Evolutionary conservation across 352 stramenopile species (phyloP).

Genomic region (Globisporangium orthogonon): DNA sequence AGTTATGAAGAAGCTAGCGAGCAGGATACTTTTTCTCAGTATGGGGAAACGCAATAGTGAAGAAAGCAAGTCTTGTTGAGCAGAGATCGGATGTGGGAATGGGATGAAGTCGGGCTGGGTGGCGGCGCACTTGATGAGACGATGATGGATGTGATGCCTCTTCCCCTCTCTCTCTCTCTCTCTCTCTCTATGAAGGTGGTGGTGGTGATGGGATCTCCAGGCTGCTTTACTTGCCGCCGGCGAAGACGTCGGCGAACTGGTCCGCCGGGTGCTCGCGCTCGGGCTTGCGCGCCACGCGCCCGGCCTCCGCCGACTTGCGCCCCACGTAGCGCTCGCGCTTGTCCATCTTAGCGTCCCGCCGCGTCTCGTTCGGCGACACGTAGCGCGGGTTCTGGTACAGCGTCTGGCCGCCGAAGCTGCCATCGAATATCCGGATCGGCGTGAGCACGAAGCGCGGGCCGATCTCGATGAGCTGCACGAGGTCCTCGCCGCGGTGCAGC

Average conservation of each 20-base stretch:
- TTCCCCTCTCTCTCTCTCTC: background rate
- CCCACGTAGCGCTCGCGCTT: slow-evolving; percentile 92
- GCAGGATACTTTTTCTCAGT: too few relatives aligned
- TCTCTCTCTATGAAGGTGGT: slow-evolving; percentile 2
- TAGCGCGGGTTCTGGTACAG: slow-evolving; percentile 98
- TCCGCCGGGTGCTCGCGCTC: slow-evolving; percentile 69
- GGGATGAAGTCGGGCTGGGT: too few relatives aligned
- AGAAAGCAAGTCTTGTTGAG: background rate
- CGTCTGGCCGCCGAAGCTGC: slow-evolving; percentile 97
- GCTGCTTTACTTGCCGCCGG: slow-evolving; percentile 29
- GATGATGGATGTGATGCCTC: background rate
- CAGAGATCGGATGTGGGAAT: too few relatives aligned
- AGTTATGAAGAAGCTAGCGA: background rate
- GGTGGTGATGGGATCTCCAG: background rate
- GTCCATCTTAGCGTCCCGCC: slow-evolving; percentile 85
- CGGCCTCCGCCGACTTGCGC: slow-evolving; percentile 84
- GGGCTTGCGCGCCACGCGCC: slow-evolving; percentile 65
- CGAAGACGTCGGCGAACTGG: slow-evolving; percentile 85
- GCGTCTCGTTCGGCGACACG: slow-evolving; percentile 93
- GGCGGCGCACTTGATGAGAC: too few relatives aligned
- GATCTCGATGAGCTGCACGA: slow-evolving; percentile 98
- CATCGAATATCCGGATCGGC: slow-evolving; percentile 98
- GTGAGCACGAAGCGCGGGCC: slow-evolving; percentile 98
- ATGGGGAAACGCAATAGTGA: background rate
- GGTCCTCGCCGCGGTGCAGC: slow-evolving; percentile 79